Percentiles rank a stretch among this genome's conserved stretches.
Evolutionary conservation across 805 yeast species (phyloP).

Genomic region (Candida yuanshanica): DNA sequence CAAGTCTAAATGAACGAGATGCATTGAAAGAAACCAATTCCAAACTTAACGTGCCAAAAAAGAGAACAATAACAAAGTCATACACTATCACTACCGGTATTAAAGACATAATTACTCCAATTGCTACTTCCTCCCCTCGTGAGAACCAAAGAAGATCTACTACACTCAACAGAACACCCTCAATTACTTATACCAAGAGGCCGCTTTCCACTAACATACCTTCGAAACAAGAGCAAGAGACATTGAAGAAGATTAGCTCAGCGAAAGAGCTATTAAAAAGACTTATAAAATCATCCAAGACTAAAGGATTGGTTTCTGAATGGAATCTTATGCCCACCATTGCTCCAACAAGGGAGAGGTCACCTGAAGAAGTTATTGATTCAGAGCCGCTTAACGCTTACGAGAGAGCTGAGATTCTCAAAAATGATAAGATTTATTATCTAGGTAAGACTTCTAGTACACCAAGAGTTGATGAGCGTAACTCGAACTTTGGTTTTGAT

Average conservation of each 20-base stretch:
- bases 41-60: conserved; percentile 11
- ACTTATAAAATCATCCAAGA: conserved; percentile 11
- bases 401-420: conserved; percentile 56
- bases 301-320: conserved; percentile 5
- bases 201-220: not conserved
- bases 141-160: conserved; percentile 3
- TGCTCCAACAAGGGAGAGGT: not conserved
- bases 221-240: not conserved
- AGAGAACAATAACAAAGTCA: conserved; percentile 16
- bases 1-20: conserved; percentile 1
- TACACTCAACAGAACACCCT: not conserved
- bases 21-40: not conserved
- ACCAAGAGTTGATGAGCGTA: conserved; percentile 5
- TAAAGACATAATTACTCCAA: conserved; percentile 9
- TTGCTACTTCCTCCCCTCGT: conserved; percentile 3
- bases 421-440: conserved; percentile 44
- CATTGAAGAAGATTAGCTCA: conserved; percentile 4
- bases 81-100: conserved; percentile 15
- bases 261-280: conserved; percentile 7
- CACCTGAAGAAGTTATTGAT: conserved; percentile 4
- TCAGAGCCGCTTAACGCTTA: conserved; percentile 36
- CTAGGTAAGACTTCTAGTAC: conserved; percentile 31
- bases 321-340: conserved; percentile 4
- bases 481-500: conserved; percentile 53
- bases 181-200: not conserved